phyloP scores from a whole-genome alignment of 75 land plant species.

The Selaginella moellendorffii region DNA sequence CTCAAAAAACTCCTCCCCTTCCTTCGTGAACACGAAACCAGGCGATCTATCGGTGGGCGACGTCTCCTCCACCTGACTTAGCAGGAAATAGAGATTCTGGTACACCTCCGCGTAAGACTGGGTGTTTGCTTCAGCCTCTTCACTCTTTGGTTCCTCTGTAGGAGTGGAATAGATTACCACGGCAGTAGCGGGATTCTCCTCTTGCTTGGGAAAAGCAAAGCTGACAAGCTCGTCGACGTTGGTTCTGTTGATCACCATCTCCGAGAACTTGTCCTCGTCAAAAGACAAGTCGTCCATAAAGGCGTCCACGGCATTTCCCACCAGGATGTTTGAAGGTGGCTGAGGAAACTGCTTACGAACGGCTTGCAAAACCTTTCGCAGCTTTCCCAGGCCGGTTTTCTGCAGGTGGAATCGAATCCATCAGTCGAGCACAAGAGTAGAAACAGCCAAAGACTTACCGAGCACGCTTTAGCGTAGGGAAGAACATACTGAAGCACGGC shows the following conservation, averaged over 20 bases:
- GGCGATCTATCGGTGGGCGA: slow-evolving; percentile 86
- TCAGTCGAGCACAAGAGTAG: too few relatives aligned
- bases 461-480: slow-evolving; percentile 78
- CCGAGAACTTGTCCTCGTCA: slow-evolving; percentile 60
- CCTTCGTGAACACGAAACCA: slow-evolving; percentile 88
- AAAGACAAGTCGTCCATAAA: slow-evolving; percentile 68
- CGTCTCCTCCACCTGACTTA: slow-evolving; percentile 76
- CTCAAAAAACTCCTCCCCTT: slow-evolving; percentile 94
- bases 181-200: not conserved
- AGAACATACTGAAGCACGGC: slow-evolving; percentile 87
- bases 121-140: slow-evolving; percentile 24
- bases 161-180: not conserved
- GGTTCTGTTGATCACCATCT: slow-evolving; percentile 30
- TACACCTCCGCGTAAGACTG: slow-evolving; percentile 69
- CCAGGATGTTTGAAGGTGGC: slow-evolving; percentile 62
- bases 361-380: slow-evolving; percentile 80
- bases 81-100: slow-evolving; percentile 61
- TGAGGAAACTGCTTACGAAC: slow-evolving; percentile 84
- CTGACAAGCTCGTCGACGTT: not conserved
- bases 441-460: too few relatives aligned
- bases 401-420: too few relatives aligned
- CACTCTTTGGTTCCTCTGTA: not conserved
- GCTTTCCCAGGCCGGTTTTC: slow-evolving; percentile 78
- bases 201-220: not conserved
- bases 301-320: slow-evolving; percentile 49